phyloP scores from a whole-genome alignment of 352 stramenopile species.

The Phytophthora capsici region DNA sequence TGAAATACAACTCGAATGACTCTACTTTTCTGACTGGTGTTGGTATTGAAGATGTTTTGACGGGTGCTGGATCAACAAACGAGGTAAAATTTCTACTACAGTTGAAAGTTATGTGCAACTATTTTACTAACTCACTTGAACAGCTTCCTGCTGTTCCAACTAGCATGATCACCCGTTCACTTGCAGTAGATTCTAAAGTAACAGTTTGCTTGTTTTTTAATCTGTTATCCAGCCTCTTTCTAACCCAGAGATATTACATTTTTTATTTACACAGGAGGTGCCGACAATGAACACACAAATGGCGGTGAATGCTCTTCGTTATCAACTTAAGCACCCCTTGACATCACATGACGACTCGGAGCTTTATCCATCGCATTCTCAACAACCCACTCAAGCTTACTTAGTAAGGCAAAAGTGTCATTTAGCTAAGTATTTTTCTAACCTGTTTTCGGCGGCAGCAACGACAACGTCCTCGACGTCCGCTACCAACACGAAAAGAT shows the following conservation, averaged over 20 bases:
- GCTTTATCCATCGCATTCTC: slow-evolving; percentile 50
- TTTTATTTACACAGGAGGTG: slow-evolving; percentile 26
- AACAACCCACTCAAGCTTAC: slow-evolving; percentile 56
- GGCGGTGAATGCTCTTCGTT: slow-evolving; percentile 74
- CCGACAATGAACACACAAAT: slow-evolving; percentile 55
- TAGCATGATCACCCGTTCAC: slow-evolving; percentile 56
- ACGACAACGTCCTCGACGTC: slow-evolving; percentile 53
- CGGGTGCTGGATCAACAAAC: slow-evolving; percentile 19
- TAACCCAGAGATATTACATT: neutral
- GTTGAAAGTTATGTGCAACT: neutral
- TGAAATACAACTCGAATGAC: slow-evolving; percentile 59
- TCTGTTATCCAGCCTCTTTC: neutral
- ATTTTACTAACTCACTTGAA: slow-evolving; percentile 3
- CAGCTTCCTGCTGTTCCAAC: slow-evolving; percentile 58
- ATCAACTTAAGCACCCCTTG: slow-evolving; percentile 79
- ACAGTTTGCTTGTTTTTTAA: neutral
- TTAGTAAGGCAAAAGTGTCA: slow-evolving; percentile 38
- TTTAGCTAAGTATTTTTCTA: neutral
- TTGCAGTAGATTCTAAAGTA: slow-evolving; percentile 48
- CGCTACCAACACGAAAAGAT: slow-evolving; percentile 33
- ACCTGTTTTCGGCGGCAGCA: slow-evolving; percentile 32
- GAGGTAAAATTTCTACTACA: slow-evolving; percentile 33
- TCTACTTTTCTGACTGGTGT: slow-evolving; percentile 82
- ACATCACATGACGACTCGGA: slow-evolving; percentile 82
- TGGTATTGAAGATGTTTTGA: slow-evolving; percentile 68